Percentiles rank a stretch among this genome's conserved stretches.
Conservation (phyloP, 805 yeast species). For the Barnettozyma pratensis region DNA sequence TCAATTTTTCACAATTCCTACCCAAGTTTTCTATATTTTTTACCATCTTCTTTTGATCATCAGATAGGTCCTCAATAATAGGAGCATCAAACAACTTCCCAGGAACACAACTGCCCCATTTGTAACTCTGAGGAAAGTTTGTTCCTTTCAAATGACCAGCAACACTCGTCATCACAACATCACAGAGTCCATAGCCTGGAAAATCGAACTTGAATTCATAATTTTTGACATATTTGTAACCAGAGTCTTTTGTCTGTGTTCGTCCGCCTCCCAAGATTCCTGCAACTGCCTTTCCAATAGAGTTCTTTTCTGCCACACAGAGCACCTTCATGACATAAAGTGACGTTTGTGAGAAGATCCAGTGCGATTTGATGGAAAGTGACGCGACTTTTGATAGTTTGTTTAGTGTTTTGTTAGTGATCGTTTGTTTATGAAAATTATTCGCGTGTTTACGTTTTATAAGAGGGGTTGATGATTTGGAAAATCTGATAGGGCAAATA, state of each 20-base stretch:
- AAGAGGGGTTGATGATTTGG: no score
- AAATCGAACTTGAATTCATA: conserved; percentile 70
- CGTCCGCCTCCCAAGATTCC: conserved; percentile 71
- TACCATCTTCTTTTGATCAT: conserved; percentile 45
- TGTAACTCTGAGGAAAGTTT: conserved; percentile 58
- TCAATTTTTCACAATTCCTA: conserved; percentile 50
- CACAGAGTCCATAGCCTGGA: conserved; percentile 56
- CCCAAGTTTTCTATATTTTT: conserved; percentile 67
- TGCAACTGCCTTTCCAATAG: conserved; percentile 85
- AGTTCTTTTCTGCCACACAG: conserved; percentile 96
- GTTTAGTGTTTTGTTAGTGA: not conserved
- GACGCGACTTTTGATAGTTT: not conserved
- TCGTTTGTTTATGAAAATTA: not conserved
- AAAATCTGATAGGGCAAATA: no score
- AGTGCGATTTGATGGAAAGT: not conserved
- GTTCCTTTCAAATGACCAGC: conserved; percentile 73
- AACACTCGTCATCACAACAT: conserved; percentile 89
- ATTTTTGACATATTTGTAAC: conserved; percentile 64
- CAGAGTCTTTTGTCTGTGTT: conserved; percentile 40
- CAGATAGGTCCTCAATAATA: conserved; percentile 34
- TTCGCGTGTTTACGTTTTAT: not conserved
- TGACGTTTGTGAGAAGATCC: not conserved
- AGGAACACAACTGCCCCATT: conserved; percentile 65
- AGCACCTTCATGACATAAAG: conserved; percentile 56
- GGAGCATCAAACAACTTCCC: conserved; percentile 71